Conservation (phyloP, 2,329 filamentous ascomycete genomes). For the Ophidiomyces ophidiicola region DNA sequence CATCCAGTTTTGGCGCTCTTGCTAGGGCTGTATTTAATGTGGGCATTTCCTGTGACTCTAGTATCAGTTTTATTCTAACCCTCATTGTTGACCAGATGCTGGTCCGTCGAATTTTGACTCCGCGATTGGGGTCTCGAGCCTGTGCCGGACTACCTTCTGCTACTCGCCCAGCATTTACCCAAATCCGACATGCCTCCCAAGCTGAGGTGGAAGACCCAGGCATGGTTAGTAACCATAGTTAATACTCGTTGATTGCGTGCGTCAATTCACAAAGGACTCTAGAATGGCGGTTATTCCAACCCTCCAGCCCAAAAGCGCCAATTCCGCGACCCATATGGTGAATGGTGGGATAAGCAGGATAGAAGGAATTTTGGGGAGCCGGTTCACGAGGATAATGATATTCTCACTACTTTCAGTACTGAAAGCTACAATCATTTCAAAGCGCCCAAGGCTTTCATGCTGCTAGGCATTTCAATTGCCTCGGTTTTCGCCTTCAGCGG, state of each 20-base stretch:
- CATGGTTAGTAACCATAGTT: constrained; percentile 37
- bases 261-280: constrained; percentile 13
- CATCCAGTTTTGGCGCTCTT: neutral
- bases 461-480: constrained; percentile 56
- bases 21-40: constrained; percentile 8
- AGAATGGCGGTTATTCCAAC: constrained; percentile 40
- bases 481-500: constrained; percentile 54
- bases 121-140: constrained; percentile 28
- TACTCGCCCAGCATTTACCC: constrained; percentile 31
- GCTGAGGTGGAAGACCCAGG: constrained; percentile 32
- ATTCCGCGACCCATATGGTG: constrained; percentile 80
- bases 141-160: constrained; percentile 21
- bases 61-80: constrained; percentile 17
- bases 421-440: constrained; percentile 80
- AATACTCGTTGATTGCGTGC: neutral
- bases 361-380: constrained; percentile 94
- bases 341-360: constrained; percentile 98
- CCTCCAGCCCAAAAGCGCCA: constrained; percentile 62
- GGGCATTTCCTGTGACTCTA: neutral
- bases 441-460: constrained; percentile 55
- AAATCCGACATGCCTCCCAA: constrained; percentile 29
- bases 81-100: constrained; percentile 29
- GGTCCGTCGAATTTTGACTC: constrained; percentile 34
- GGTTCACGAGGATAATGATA: constrained; percentile 91
- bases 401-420: constrained; percentile 76